Evolutionary conservation across 352 stramenopile species (phyloP), one percentile per base, ranked within the genome.

Genomic region (Pythium volutum): DNA sequence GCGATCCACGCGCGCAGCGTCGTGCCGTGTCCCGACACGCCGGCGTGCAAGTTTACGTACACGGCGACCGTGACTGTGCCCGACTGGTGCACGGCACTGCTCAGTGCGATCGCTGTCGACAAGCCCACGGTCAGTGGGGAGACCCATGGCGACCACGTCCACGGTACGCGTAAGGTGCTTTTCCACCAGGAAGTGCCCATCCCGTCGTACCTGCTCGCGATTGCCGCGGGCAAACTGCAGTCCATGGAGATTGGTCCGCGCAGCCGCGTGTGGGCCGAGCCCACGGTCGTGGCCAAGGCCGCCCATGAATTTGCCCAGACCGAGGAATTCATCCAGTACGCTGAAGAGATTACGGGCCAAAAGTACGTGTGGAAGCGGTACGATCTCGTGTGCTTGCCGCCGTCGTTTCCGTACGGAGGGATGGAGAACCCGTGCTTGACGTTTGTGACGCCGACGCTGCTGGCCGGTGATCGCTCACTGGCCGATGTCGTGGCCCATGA

Each of bases 381-480:
- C 76, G 97, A 99, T 73, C 73, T 99, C 1, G 81, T 99, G 15
- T 98, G 96, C 77, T 77, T 95, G 83, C 86, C 86, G 20, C 84
- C 84, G 11, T 93, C 79, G 23, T 96, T 97, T 59, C 86, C 87
- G 1, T 99, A 99, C 71, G 97, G 97, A 36, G 97, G 97, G 22
- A 99, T 99, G 97, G 97, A 99, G 74, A 97, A 97, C 74, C 91
- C 91, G 36, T 95, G 91, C 56, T 70, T 98, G 63, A 98, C 95
- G 25, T 98, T 99, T 70, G 95, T 98, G 31, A 99, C 97, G 14
- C 97, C 97, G 3, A 99, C 96, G 25, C 69, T 98, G 22, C 69
- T 98, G 29, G 93, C 97, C 2, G 95, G 95, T 10, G 97, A 99
- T 69, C 78, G 85, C 10, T 98, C 89, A 33, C 77, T 99, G 1